Evolutionary conservation across 2,329 filamentous ascomycete species (phyloP), one percentile per base, ranked within the genome.

Genomic region (Bimuria novae-zelandiae): DNA sequence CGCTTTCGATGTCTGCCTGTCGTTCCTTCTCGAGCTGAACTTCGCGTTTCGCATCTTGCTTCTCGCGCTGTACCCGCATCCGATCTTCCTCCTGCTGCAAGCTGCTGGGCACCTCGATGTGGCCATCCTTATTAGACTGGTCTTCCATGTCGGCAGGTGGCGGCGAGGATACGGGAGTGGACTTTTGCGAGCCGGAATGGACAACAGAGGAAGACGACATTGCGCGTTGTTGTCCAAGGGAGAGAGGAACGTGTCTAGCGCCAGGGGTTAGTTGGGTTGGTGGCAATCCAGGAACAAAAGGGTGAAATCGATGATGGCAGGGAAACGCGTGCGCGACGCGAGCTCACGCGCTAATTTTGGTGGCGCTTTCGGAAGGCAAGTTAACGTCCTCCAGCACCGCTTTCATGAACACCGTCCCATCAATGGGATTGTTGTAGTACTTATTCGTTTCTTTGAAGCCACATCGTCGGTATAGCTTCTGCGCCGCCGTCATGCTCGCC

Each of bases 381-480:
- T 5, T 4, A 11, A 36, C 48, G 6, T 33, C 39, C 11, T 56
- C 61, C 37, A 73, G 48, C 10, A 60, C 61, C 51, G 78, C 59
- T 23, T 69, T 74, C 62, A 85, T 71, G 62, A 84, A 86, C 14
- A 80, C 70, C 6, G 82, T 84, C 23, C 76, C 77, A 45, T 79
- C 72, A 30, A 84, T 59, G 4, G 81, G 81, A 29, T 79, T 84
- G 12, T 82, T 76, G 66, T 86, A 85, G 61, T 86, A 86, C 21
- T 74, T 65, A 35, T 74, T 72, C 33, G 79, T 77, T 58, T 81
- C 77, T 56, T 71, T 69, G 66, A 86, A 86, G 1, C 84, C 82
- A 54, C 77, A 64, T 4, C 64, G 65, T 43, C 64, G 64, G 69
- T 86, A 86, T 57, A 85, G 57, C 27, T 60, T 66, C 53, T 76